Conservation (phyloP, 441 rosid species). For the Raphanus hybrid region DNA sequence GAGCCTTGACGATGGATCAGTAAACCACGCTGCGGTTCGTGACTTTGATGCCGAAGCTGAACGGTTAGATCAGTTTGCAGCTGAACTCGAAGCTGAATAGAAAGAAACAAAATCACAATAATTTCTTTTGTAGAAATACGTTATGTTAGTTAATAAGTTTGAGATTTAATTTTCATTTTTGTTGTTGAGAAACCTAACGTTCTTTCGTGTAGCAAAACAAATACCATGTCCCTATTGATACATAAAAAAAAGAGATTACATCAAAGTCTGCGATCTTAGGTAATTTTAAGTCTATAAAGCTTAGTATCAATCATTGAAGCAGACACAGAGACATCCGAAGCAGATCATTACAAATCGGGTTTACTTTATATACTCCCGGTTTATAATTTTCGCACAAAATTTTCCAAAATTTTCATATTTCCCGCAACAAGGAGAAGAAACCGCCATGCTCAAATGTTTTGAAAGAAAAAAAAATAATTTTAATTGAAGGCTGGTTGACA, state of each 20-base stretch:
- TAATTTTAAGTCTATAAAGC: background rate
- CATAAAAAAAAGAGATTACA: background rate
- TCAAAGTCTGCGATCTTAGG: background rate
- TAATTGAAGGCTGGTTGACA: conserved; percentile 24
- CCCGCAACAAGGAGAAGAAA: conserved; percentile 37
- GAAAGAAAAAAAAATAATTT: background rate
- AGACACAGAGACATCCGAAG: background rate
- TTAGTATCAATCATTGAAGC: background rate
- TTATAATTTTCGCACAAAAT: background rate
- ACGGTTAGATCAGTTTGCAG: conserved; percentile 81
- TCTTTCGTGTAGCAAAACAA: background rate
- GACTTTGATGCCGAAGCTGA: conserved; percentile 67
- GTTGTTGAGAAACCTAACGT: background rate
- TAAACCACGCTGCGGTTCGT: conserved; percentile 76
- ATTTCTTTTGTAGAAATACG: background rate
- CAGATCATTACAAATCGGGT: background rate
- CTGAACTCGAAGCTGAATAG: conserved; percentile 87
- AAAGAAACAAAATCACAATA: conserved; percentile 14
- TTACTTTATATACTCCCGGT: background rate
- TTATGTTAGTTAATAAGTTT: background rate
- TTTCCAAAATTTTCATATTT: conserved; percentile 23
- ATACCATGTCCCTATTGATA: background rate
- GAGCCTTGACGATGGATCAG: conserved; percentile 74
- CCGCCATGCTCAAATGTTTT: conserved; percentile 41
- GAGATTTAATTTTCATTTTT: background rate